A percentile compares a stretch with the other conserved stretches of the same genome.
These are phyloP conservation scores for Fraxinus albicans DNA, from an alignment of 305 asterid genomes.

Conservation along the genomic window DNA sequence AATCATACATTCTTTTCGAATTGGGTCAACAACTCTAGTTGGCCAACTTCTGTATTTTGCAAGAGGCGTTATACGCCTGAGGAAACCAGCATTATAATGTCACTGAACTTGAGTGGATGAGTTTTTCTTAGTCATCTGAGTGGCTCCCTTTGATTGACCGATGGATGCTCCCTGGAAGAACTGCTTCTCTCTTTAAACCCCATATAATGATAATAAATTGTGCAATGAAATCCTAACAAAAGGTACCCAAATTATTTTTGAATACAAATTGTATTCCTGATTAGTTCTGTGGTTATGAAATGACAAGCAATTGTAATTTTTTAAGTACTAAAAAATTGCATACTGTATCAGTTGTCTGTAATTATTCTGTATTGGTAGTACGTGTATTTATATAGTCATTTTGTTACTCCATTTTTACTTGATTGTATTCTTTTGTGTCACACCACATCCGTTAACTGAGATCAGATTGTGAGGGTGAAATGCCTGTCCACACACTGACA, in stretches of 20 bases:
- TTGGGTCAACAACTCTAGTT: background rate
- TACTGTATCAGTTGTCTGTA: background rate
- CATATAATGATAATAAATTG: background rate
- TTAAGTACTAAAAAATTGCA: background rate
- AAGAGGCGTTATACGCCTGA: background rate
- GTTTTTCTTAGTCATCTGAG: background rate
- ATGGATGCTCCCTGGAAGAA: background rate
- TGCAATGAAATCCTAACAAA: background rate
- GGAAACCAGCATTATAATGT: background rate
- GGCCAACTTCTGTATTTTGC: background rate
- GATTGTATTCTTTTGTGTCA: background rate
- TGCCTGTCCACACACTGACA: background rate
- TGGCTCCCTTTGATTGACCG: background rate
- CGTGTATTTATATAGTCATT: background rate
- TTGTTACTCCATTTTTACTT: background rate
- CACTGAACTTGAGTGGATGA: background rate
- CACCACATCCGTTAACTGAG: background rate
- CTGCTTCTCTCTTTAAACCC: background rate
- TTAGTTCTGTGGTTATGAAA: background rate
- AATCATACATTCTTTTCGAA: background rate
- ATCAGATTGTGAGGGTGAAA: background rate
- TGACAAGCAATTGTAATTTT: background rate
- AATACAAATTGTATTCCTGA: background rate
- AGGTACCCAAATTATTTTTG: background rate
- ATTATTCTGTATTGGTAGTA: background rate